These are phyloP conservation scores for Cyclospora cayetanensis DNA, from an alignment of 169 alveolate species.

Conservation along the genomic window DNA sequence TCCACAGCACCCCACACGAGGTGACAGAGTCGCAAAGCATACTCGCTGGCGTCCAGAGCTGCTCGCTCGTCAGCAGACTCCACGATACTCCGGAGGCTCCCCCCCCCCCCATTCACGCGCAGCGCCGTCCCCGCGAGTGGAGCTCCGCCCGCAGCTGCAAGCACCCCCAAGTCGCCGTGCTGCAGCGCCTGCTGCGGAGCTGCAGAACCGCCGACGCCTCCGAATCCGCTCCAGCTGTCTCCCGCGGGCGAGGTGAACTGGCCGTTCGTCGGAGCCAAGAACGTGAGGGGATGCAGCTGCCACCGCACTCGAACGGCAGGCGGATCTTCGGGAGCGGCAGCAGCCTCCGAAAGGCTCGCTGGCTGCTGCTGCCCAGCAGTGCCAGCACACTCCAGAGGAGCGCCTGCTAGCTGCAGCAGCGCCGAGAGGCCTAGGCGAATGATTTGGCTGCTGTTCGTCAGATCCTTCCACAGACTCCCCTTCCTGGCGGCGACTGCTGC, in stretches of 20 bases:
- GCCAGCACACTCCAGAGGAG: conserved; percentile 67
- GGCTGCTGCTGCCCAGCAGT: conserved; percentile 16
- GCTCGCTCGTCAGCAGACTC: conserved; percentile 57
- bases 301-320: conserved; percentile 29
- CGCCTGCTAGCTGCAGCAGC: conserved; percentile 58
- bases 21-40: conserved; percentile 49
- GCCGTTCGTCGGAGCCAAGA: conserved; percentile 32
- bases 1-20: conserved; percentile 56
- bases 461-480: conserved; percentile 62
- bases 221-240: neutral
- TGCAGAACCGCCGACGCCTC: neutral
- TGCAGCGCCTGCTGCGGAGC: neutral
- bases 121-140: neutral
- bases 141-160: neutral
- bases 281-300: conserved; percentile 69
- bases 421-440: conserved; percentile 47
- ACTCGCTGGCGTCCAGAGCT: conserved; percentile 66
- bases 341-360: neutral
- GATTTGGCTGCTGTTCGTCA: conserved; percentile 55
- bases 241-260: neutral
- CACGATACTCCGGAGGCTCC: conserved; percentile 7
- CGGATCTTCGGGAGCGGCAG: neutral
- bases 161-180: neutral
- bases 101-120: neutral
- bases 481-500: conserved; percentile 34